Conservation (phyloP, 2,329 filamentous ascomycete genomes). For the Leptographium flavum region DNA sequence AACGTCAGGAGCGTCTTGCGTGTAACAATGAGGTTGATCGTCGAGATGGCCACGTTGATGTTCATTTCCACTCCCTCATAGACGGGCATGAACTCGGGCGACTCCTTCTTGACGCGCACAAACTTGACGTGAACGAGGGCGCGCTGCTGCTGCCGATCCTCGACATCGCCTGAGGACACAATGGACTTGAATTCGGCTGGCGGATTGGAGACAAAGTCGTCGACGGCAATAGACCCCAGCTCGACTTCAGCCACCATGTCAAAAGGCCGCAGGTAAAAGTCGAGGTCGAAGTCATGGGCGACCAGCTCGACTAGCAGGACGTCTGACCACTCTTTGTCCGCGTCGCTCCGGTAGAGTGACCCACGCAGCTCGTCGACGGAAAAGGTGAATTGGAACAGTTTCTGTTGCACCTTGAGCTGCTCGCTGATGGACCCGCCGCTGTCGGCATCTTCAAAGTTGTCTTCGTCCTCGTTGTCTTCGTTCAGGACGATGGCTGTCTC, state of each 20-base stretch:
- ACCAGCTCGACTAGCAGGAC: slow-evolving; percentile 79
- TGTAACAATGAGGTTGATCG: slow-evolving; percentile 91
- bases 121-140: slow-evolving; percentile 85
- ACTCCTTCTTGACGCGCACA: slow-evolving; percentile 74
- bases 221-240: slow-evolving; percentile 72
- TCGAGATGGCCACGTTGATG: slow-evolving; percentile 79
- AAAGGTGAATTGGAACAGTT: slow-evolving; percentile 93
- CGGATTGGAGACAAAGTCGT: slow-evolving; percentile 87
- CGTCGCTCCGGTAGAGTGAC: slow-evolving; percentile 77
- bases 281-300: slow-evolving; percentile 74
- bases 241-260: slow-evolving; percentile 91
- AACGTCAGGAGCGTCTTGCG: slow-evolving; percentile 83
- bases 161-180: slow-evolving; percentile 64
- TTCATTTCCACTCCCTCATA: slow-evolving; percentile 94
- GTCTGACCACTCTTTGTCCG: slow-evolving; percentile 61
- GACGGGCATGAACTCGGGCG: slow-evolving; percentile 81
- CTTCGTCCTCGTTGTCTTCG: slow-evolving; percentile 39
- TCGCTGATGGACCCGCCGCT: slow-evolving; percentile 36
- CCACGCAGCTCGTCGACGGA: slow-evolving; percentile 89
- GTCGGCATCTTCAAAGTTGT: slow-evolving; percentile 52
- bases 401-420: slow-evolving; percentile 64
- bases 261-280: slow-evolving; percentile 76
- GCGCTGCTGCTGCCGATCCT: slow-evolving; percentile 61
- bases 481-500: slow-evolving; percentile 59
- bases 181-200: slow-evolving; percentile 91